phyloP scores from a whole-genome alignment of 805 yeast species.

The Sugiyamaella boreocaroliniensis region DNA sequence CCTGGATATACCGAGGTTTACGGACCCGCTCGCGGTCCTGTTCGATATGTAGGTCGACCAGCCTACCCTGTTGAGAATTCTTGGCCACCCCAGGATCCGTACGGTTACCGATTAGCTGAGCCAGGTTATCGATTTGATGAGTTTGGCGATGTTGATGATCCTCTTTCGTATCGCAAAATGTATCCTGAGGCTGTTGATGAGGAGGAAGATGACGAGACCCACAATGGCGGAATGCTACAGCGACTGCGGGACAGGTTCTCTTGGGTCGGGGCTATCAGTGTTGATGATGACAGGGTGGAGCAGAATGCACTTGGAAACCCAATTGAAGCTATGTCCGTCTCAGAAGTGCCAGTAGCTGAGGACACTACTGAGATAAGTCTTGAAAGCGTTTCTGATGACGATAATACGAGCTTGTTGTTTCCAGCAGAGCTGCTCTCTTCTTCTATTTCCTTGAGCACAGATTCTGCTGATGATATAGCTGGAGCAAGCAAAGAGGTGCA shows the following conservation, averaged over 20 bases:
- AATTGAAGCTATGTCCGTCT: background rate
- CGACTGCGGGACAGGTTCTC: background rate
- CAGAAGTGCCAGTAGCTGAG: no score
- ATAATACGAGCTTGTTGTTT: no score
- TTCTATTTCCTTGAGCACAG: no score
- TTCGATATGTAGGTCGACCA: background rate
- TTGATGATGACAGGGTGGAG: background rate
- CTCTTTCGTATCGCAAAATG: background rate
- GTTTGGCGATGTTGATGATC: conserved; percentile 8
- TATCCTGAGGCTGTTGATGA: background rate
- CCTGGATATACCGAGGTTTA: background rate
- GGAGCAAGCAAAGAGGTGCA: no score
- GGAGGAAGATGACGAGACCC: background rate
- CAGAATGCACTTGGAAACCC: background rate
- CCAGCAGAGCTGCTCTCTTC: no score
- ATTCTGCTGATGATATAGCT: no score
- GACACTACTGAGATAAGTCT: no score
- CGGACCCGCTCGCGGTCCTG: background rate
- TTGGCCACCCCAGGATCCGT: background rate
- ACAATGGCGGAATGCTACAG: background rate
- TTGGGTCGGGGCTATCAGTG: background rate
- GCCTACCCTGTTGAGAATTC: background rate
- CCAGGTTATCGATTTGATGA: conserved; percentile 7
- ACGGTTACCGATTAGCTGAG: background rate
- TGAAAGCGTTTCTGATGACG: no score